These are phyloP conservation scores for Cocos nucifera DNA, from an alignment of 176 grass and related monocot genomes.

Conservation along the genomic window DNA sequence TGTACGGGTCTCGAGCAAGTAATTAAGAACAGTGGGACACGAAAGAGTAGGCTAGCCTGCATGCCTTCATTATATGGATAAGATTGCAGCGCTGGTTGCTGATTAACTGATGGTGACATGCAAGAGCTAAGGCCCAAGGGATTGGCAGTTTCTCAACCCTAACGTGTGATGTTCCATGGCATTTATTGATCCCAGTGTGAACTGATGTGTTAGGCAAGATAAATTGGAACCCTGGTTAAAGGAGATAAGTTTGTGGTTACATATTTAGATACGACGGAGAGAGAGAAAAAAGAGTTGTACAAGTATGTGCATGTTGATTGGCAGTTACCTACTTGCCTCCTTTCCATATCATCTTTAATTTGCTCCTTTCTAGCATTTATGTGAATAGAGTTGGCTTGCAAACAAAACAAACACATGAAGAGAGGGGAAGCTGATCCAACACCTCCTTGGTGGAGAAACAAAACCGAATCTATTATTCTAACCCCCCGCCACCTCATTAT, in stretches of 20 bases:
- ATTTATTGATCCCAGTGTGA: conserved; percentile 29
- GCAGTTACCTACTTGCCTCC: conserved; percentile 4
- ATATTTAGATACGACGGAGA: conserved; percentile 12
- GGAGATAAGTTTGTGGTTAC: conserved; percentile 10
- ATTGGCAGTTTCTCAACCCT: not conserved
- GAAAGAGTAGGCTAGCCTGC: conserved; percentile 1
- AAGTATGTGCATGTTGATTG: not conserved
- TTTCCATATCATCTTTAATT: conserved; percentile 3
- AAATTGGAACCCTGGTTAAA: not conserved
- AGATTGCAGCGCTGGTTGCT: not conserved
- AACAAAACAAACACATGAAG: conserved; percentile 1
- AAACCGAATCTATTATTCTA: not conserved
- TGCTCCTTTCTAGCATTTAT: conserved; percentile 10
- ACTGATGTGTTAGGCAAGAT: conserved; percentile 23
- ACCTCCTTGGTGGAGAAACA: conserved; percentile 23
- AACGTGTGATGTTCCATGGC: conserved; percentile 12
- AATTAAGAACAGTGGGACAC: no score
- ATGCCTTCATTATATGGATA: conserved; percentile 4
- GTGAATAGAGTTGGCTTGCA: conserved; percentile 9
- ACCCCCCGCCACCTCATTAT: not conserved
- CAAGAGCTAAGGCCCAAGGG: no score
- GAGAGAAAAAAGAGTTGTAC: not conserved
- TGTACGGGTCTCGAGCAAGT: no score
- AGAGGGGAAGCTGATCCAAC: conserved; percentile 9
- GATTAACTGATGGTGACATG: not conserved